Evolutionary conservation across 1,284 basidiomycete genomes (phyloP).

Genomic region (Irpex rosettiformis): DNA sequence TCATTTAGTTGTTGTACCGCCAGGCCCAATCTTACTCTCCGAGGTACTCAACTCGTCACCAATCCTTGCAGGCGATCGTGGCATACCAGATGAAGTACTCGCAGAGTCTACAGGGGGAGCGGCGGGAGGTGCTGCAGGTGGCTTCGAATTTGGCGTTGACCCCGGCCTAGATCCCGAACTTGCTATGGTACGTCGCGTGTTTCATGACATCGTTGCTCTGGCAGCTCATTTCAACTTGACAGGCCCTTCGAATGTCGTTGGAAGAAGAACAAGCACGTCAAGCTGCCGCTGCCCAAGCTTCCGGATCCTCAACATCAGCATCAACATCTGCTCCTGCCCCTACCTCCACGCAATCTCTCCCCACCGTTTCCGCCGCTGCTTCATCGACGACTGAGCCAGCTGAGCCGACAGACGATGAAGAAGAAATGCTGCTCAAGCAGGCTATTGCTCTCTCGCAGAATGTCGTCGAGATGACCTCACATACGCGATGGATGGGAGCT

Average conservation of each 20-base stretch:
- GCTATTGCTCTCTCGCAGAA: conserved; percentile 58
- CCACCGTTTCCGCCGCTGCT: conserved; percentile 22
- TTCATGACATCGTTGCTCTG: not conserved
- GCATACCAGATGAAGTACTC: conserved; percentile 64
- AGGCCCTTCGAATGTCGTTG: conserved; percentile 97
- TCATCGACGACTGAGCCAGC: conserved; percentile 33
- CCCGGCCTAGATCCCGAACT: conserved; percentile 95
- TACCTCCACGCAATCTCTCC: not conserved
- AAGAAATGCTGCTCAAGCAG: conserved; percentile 62
- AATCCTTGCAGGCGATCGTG: conserved; percentile 79
- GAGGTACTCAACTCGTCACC: conserved; percentile 82
- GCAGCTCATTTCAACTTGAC: conserved; percentile 2
- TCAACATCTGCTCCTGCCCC: conserved; percentile 32
- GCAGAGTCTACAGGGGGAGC: conserved; percentile 48
- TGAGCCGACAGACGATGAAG: conserved; percentile 54
- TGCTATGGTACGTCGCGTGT: conserved; percentile 72
- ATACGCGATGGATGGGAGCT: too few relatives aligned
- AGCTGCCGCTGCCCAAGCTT: conserved; percentile 41
- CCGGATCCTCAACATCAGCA: conserved; percentile 27
- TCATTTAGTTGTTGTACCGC: conserved; percentile 80
- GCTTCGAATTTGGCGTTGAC: conserved; percentile 91
- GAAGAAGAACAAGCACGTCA: conserved; percentile 94
- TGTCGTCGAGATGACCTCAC: conserved; percentile 44
- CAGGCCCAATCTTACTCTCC: conserved; percentile 78
- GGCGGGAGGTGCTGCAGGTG: conserved; percentile 45